Base-by-base conservation (phyloP, 768 basidiomycete genomes). In the Lactifluus volemus region DNA sequence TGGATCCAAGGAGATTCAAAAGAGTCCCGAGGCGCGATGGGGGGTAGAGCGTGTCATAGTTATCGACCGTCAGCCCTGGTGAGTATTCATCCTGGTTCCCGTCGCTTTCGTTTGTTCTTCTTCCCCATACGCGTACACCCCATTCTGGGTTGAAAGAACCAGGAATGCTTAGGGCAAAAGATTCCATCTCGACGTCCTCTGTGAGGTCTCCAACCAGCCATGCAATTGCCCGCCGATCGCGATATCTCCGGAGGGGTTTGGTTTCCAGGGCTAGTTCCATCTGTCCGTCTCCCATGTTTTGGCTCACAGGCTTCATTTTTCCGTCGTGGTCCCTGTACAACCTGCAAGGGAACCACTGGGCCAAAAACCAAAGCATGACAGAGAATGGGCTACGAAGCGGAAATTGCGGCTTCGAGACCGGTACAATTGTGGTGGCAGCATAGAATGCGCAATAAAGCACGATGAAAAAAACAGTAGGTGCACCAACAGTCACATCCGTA, bases 231-330 rank as follows among this genome's bases (percentile, higher is more conserved):
- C 49, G 55, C 14, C 49, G 60, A 12, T 65, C 63, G n/a, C 63
- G 63, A 19, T 32, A 32, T 21, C 39, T 49, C 17, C 64, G 60
- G 2, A n/a, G 29, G 6, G 29, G 25, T 8, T 42, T 47, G 30
- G 58, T 29, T 53, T 61, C 48, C 63, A 65, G 61, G 6, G 60
- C 63, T 8, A 65, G 52, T n/a, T 58, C 54, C 30, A 58, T 53
- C 39, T 56, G 63, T 14, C 52, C 60, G 10, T 58, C 56, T 17
- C 52, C 53, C 60, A 65, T 65, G 12, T 58, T 51, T 15, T 51
- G 30, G 42, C 60, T 64, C 19, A 64, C 47, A 1, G 25, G 45
- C 11, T 53, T 39, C 15, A 12, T 30, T 14, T 21, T 39, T 1
- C 42, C 30, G 2, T 29, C 34, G 25, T 42, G 53, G 7, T 62